Base-by-base conservation (phyloP, 352 stramenopile species). In the Pythium folliculosum region DNA sequence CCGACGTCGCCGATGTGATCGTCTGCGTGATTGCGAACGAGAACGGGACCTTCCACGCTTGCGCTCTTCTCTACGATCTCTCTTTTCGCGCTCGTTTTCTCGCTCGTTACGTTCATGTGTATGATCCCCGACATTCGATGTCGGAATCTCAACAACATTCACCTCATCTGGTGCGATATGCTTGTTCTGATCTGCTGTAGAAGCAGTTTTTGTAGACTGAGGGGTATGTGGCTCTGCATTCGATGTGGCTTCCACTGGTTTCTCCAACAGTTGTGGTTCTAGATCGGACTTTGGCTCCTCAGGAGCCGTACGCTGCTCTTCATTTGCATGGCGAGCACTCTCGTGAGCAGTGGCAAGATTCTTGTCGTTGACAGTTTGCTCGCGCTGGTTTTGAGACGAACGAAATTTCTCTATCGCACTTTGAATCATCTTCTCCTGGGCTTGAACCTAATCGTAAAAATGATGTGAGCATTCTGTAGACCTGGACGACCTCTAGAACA, bases 401-500 rank as follows among this genome's bases (percentile, higher is more conserved):
- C 75, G 74, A 25, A 84, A 82, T 21, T 82, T 84, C 44, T 78
- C 77, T 23, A 84, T 76, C 57, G 78, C 77, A 21, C 57, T 78
- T 60, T 79, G 63, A 32, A 84, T 78, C 72, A 80, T 84, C 37
- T 70, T 67, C 25, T 76, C 67, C 7, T 73, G 74, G 6, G 78
- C 64, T 45, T 75, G 50, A 23, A 70, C 66, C 73, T 80, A 51
- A 54, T 5, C 2, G 19, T 22, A 37, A 60, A 5, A 25, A 35
- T 17, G 5, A 25, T 58, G 51, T 58, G 30, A 38, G 12, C 2
- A 32, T 32, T 32, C 27, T 32, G 27, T 32, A 32, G 27, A 32
- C 27, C 27, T 32, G 27, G 27, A 32, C 27, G 5, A 32, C 5
- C 2, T 32, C 27, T 32, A 32, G 27, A 32, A 32, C 27, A 32